Percentiles rank a stretch among this genome's conserved stretches.
Conservation (phyloP, 2,329 filamentous ascomycete genomes). For the Nemania diffusa region DNA sequence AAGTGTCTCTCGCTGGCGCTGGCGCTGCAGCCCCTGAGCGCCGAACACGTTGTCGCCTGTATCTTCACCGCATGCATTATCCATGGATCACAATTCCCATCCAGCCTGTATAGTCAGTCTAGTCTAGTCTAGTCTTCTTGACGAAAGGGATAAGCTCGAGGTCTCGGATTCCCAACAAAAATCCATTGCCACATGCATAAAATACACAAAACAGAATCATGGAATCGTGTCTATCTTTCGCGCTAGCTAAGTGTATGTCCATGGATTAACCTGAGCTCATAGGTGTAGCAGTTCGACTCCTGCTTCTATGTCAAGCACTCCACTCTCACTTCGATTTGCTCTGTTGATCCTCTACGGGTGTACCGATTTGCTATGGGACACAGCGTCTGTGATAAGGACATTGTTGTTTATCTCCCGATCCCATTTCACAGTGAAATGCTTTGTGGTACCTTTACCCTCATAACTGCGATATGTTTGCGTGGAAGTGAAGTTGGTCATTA, state of each 20-base stretch:
- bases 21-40: constrained; percentile 27
- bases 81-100: background rate
- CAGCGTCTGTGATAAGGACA: constrained; percentile 16
- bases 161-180: background rate
- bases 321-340: background rate
- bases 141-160: background rate
- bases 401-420: constrained; percentile 2
- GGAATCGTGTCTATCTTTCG: background rate
- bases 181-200: background rate
- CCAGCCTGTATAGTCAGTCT: background rate
- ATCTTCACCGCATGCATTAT: constrained; percentile 28
- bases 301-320: background rate
- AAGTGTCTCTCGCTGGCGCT: background rate
- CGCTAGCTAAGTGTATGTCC: background rate
- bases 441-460: background rate
- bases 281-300: background rate
- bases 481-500: background rate
- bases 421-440: background rate
- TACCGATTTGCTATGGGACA: constrained; percentile 20
- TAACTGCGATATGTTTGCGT: background rate
- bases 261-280: background rate
- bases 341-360: constrained; percentile 13
- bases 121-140: background rate
- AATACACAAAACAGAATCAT: background rate
- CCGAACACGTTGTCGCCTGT: constrained; percentile 29